Conservation (phyloP, 2,329 filamentous ascomycete species). For the Alternaria infectoria region DNA sequence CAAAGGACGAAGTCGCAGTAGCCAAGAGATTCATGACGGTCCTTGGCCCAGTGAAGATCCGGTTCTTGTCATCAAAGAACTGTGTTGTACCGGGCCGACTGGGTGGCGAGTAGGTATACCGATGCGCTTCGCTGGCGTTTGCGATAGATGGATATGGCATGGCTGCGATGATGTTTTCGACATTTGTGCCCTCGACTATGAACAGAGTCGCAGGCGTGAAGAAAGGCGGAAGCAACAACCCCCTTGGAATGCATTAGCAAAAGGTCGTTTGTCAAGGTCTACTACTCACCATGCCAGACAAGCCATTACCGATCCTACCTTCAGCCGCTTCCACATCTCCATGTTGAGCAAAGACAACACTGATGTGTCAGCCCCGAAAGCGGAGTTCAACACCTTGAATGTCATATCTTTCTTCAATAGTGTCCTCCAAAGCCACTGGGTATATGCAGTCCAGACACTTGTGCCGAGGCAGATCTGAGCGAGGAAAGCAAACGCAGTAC, state of each 20-base stretch:
- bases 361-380: not conserved
- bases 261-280: too few species aligned
- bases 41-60: not conserved
- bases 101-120: not conserved
- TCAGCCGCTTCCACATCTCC: not conserved
- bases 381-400: not conserved
- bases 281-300: not conserved
- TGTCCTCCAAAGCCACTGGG: not conserved
- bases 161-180: not conserved
- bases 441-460: not conserved
- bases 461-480: not conserved
- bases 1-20: not conserved
- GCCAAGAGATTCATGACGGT: not conserved
- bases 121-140: not conserved
- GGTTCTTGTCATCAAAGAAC: not conserved
- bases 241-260: not conserved
- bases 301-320: not conserved
- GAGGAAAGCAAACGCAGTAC: not conserved
- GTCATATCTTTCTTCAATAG: not conserved
- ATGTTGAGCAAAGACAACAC: not conserved
- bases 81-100: not conserved
- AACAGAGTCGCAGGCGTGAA: not conserved
- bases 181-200: not conserved
- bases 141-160: not conserved
- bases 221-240: not conserved